Base-by-base conservation (phyloP, 2,329 filamentous ascomycete species). In the Rhinocladiella similis region DNA sequence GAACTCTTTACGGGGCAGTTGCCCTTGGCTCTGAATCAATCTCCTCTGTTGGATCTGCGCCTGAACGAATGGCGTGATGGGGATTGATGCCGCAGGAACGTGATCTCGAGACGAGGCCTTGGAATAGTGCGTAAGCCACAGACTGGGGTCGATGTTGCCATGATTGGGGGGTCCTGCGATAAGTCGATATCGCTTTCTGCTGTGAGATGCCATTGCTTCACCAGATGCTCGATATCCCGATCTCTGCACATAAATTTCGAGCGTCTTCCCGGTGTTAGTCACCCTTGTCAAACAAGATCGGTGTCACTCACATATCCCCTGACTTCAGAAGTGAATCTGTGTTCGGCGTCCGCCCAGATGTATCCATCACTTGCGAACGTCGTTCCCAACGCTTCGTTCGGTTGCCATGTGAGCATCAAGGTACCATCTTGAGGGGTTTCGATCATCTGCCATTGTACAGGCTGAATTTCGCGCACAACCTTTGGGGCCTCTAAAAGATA, bases 371-470 rank as follows among this genome's bases (percentile, higher is more conserved):
- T 96, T 7, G 93, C 87, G 69, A 92, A 96, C 66, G 86, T 87
- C 1, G 83, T 85, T 3, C 83, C 84, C 53, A 89, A 73, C 56
- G 86, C 83, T 66, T 86, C 82, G 50, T 88, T 78, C 1, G 93
- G 89, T 71, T 97, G 91, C 93, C 93, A 97, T 50, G 89, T 88
- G 61, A 97, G 80, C 69, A 94, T 83, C 43, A 96, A 83, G 7
- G 87, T 88, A 54, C 91, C 91, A 73, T 96, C 90, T 50, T 81
- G 81, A 10, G 93, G 93, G 51, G 85, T 83, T 66, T 94, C 86
- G 54, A 97, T 83, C 72, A 93, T 96, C 45, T 89, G 92, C 93
- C 93, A 99, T 74, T 88, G 90, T 81, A 99, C 92, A 2, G 93
- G 85, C 47, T 91, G 87, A 62, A 86, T 80, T 68, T 95, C 88